These are phyloP conservation scores for Emericellopsis atlantica DNA, from an alignment of 2,329 filamentous ascomycete species.

Conservation along the genomic window DNA sequence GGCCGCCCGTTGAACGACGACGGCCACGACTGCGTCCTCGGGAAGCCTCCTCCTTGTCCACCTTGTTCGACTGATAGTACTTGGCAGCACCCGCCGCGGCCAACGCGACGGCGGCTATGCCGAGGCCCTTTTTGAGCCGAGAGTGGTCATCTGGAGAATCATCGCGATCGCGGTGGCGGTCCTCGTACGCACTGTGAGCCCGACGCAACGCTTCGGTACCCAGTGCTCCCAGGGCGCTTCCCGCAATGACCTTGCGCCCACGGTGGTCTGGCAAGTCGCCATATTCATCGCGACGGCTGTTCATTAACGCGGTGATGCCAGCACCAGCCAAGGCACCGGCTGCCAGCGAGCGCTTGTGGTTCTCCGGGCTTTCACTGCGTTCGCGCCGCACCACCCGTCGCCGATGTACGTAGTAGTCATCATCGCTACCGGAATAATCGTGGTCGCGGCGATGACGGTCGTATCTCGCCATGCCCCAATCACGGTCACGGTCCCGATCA, in stretches of 20 bases:
- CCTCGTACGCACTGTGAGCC: constrained; percentile 48
- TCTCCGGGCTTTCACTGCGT: constrained; percentile 33
- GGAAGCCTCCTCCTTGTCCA: constrained; percentile 43
- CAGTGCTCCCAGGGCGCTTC: constrained; percentile 48
- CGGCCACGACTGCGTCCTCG: constrained; percentile 43
- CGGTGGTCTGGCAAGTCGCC: constrained; percentile 37
- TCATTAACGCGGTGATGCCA: constrained; percentile 45
- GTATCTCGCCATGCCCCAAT: constrained; percentile 20
- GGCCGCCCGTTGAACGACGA: not conserved
- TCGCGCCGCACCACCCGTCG: constrained; percentile 34
- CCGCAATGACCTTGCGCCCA: constrained; percentile 46
- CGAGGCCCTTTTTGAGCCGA: constrained; percentile 47
- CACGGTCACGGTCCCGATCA: constrained; percentile 18
- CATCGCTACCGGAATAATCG: constrained; percentile 31
- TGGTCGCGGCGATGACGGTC: constrained; percentile 27
- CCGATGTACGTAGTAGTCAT: constrained; percentile 30
- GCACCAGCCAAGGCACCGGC: constrained; percentile 54
- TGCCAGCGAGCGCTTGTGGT: constrained; percentile 46
- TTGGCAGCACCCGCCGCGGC: constrained; percentile 54
- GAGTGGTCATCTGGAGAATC: constrained; percentile 27
- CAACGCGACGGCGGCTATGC: constrained; percentile 49
- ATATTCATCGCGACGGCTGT: constrained; percentile 37
- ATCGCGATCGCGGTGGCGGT: constrained; percentile 28
- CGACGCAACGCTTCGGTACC: constrained; percentile 48
- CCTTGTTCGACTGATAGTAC: constrained; percentile 47